Conservation (phyloP, 2,329 filamentous ascomycete genomes). For the Talaromyces funiculosus region DNA sequence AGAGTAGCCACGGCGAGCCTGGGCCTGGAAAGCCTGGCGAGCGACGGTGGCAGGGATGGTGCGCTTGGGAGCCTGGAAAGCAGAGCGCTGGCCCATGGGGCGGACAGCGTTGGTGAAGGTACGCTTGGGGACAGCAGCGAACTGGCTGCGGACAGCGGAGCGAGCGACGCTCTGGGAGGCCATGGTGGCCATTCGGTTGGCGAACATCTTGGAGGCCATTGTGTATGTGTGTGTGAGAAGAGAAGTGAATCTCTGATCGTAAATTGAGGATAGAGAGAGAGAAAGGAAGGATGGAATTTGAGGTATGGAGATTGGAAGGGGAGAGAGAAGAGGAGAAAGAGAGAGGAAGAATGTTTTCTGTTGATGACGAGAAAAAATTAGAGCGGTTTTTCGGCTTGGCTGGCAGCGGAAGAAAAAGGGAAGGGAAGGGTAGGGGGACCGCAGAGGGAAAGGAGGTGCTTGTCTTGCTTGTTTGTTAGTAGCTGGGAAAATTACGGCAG, state of each 20-base stretch:
- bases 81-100: constrained; percentile 35
- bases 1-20: constrained; percentile 71
- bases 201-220: constrained; percentile 77
- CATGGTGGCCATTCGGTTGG: constrained; percentile 67
- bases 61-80: constrained; percentile 71
- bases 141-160: constrained; percentile 62
- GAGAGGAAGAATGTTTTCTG: constrained; percentile 18
- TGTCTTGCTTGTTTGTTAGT: constrained; percentile 18
- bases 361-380: constrained; percentile 16
- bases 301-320: constrained; percentile 16
- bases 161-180: constrained; percentile 68
- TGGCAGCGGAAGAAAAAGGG: constrained; percentile 19
- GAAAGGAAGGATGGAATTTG: constrained; percentile 25
- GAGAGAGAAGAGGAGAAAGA: constrained; percentile 12
- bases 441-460: background rate
- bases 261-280: constrained; percentile 32
- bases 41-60: constrained; percentile 61
- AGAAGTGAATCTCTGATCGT: constrained; percentile 26
- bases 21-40: constrained; percentile 53
- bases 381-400: constrained; percentile 17
- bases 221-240: constrained; percentile 47
- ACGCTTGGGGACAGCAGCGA: constrained; percentile 65
- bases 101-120: constrained; percentile 53
- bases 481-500: constrained; percentile 2
- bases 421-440: constrained; percentile 20